Evolutionary conservation across 306 rosid genomes (phyloP), one percentile per base, ranked within the genome.

Genomic region (Acacia melanoxylon): DNA sequence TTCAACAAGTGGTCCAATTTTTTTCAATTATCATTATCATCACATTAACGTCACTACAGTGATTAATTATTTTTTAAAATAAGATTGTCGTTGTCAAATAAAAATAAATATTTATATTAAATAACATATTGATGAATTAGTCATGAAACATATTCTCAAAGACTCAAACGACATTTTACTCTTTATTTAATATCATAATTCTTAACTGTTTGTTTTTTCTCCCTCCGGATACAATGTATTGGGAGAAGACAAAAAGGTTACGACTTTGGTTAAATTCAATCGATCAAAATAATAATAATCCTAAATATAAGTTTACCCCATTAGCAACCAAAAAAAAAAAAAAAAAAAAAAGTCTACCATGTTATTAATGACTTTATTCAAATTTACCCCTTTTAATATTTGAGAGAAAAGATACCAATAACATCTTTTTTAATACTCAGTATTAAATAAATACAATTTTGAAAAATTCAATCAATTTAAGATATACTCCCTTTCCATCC

Each of bases 401-500:
- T 37, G 41, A 37, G 41, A 37, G 41, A 37, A 37, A 37, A 37
- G 0, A 1, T 6, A 5, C 41, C 8, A 37, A 4, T 37, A 37
- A 37, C 41, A 37, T 6, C 7, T 37, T 6, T 37, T 37, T 37
- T 37, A 37, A 6, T 6, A 37, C 41, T 37, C 1, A 37, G 1
- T 37, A 37, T 6, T 37, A 37, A 37, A 37, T 37, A 37, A 37
- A 0, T 1, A 8, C 8, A 37, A 37, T 37, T 37, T 37, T 37
- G 41, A 37, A 37, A 37, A 37, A 37, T 1, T 6, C 8, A 6
- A 37, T 37, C 8, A 37, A 37, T 37, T 35, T 35, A 35, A 35
- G 6, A 35, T 4, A 35, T 35, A 4, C 6, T 5, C 5, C 7
- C 0, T 5, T 0, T 0, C 7, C 0, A 1, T 37, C 1, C 41